Evolutionary conservation across 1,139 yeast genomes (phyloP).

Genomic region (Candida buenavistaensis): DNA sequence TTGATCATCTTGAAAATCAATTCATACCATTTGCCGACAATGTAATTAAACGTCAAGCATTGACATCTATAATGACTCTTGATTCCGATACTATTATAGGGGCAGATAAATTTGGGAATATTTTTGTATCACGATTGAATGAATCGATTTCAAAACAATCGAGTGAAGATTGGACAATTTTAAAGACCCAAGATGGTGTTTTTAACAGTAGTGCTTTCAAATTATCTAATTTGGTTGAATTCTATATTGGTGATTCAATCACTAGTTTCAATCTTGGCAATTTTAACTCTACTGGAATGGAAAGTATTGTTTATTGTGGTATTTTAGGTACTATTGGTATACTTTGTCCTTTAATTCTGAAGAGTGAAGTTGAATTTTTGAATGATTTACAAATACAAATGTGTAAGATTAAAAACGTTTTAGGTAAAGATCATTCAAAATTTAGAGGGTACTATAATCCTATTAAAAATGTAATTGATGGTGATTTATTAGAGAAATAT

Average conservation of each 20-base stretch:
- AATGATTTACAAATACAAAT: slow-evolving; percentile 53
- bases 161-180: slow-evolving; percentile 26
- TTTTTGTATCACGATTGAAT: slow-evolving; percentile 66
- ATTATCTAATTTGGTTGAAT: slow-evolving; percentile 57
- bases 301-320: slow-evolving; percentile 69
- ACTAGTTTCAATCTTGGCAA: slow-evolving; percentile 58
- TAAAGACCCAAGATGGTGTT: slow-evolving; percentile 33
- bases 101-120: slow-evolving; percentile 89
- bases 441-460: slow-evolving; percentile 83
- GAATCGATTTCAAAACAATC: slow-evolving; percentile 32
- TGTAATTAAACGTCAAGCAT: slow-evolving; percentile 55
- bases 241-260: slow-evolving; percentile 68
- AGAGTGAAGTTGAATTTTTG: slow-evolving; percentile 64
- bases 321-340: slow-evolving; percentile 80
- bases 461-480: slow-evolving; percentile 74
- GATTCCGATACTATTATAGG: slow-evolving; percentile 78
- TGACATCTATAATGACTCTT: slow-evolving; percentile 57
- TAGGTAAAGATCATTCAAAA: slow-evolving; percentile 67
- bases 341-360: slow-evolving; percentile 64
- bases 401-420: slow-evolving; percentile 25
- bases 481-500: slow-evolving; percentile 75
- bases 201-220: slow-evolving; percentile 58
- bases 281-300: slow-evolving; percentile 63
- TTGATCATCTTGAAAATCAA: slow-evolving; percentile 47
- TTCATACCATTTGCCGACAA: slow-evolving; percentile 75